Base-by-base conservation (phyloP, 805 yeast genomes). In the Starmera dryadoides region DNA sequence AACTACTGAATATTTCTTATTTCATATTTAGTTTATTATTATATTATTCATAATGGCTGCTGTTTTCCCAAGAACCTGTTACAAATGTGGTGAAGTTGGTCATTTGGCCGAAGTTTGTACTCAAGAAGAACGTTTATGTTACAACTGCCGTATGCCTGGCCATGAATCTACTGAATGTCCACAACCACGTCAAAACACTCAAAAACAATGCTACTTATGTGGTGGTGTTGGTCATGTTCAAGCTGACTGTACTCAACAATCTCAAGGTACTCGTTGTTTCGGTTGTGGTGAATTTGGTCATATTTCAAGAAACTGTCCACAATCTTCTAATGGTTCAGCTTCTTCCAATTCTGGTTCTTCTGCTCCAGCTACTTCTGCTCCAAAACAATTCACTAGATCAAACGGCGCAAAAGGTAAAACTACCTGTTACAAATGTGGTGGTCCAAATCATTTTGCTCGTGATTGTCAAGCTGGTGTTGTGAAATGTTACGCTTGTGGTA, bases 401-500 rank as follows among this genome's bases (percentile, higher is more conserved):
- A 39, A 43, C 37, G 43, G 48, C 33, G 52, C 51, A 29, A 49
- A 46, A 37, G 35, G 53, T 35, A 56, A 66, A 47, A 64, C 66
- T 44, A 75, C 86, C 42, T 86, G 95, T 67, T 84, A 82, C 80
- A 86, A 81, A 67, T 86, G 95, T 63, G 94, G 94, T 58, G 93
- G 91, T 48, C 88, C 93, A 59, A 86, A 86, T 78, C 95, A 87
- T 64, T 82, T 81, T 67, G 95, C 95, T 49, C 82, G 86, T 69
- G 95, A 86, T 64, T 86, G 96, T 67, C 80, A 79, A 51, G 74
- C 78, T 41, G 75, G 72, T 49, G 66, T 64, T 41, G 73, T 79
- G 59, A 86, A 86, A 67, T 88, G 97, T 68, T 89, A 86, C 75
- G 84, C 89, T 46, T 88, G 97, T 67, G 96, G 96, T 53, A 79